Conservation (phyloP, 768 basidiomycete genomes). For the Leccinum imitatum region DNA sequence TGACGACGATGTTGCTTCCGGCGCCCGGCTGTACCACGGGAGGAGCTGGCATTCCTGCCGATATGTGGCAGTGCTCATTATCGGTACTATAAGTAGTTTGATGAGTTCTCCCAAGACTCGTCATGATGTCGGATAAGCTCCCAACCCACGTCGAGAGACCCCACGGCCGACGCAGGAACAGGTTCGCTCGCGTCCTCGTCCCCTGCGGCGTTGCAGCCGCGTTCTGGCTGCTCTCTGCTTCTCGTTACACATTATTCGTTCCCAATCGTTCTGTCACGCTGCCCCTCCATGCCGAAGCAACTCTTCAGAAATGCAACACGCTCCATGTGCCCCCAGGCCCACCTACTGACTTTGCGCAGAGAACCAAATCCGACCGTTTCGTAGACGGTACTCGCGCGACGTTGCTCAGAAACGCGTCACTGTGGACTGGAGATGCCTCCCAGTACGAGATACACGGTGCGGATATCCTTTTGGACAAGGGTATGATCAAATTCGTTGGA, state of each 20-base stretch:
- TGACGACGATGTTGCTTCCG: conserved; percentile 65
- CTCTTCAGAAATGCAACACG: conserved; percentile 34
- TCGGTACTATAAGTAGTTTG: neutral
- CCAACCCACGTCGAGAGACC: conserved; percentile 22
- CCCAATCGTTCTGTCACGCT: conserved; percentile 18
- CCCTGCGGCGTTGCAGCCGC: conserved; percentile 18
- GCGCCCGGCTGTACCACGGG: conserved; percentile 65
- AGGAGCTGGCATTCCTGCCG: conserved; percentile 28
- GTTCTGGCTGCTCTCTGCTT: conserved; percentile 23
- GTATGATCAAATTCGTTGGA: conserved; percentile 36
- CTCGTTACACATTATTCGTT: conserved; percentile 8
- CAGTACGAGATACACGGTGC: conserved; percentile 38
- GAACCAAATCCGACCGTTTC: conserved; percentile 39
- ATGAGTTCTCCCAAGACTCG: neutral
- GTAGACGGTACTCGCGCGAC: conserved; percentile 38
- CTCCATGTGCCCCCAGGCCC: conserved; percentile 40
- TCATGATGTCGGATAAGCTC: conserved; percentile 33
- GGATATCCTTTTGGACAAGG: conserved; percentile 42
- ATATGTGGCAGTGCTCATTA: neutral
- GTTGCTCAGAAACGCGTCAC: conserved; percentile 46
- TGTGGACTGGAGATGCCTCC: conserved; percentile 50
- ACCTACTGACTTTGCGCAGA: conserved; percentile 31
- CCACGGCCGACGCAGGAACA: conserved; percentile 9
- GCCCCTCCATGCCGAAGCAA: conserved; percentile 31
- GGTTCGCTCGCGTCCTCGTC: conserved; percentile 13